Conservation (phyloP, 2,329 filamentous ascomycete species). For the Emydomyces testavorans region DNA sequence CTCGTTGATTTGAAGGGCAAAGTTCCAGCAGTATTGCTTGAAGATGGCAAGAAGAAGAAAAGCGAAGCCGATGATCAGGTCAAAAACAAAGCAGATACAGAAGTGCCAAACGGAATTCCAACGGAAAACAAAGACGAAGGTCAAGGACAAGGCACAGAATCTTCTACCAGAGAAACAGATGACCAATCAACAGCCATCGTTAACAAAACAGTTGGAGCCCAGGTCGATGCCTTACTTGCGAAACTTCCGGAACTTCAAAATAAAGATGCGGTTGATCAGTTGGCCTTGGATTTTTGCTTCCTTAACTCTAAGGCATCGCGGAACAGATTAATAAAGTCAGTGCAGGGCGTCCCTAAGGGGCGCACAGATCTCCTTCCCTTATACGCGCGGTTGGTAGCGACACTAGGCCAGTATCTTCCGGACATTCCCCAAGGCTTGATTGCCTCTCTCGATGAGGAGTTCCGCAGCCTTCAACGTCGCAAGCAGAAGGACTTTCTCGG, state of each 20-base stretch:
- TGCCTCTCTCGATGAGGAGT: slow-evolving; percentile 88
- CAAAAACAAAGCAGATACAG: slow-evolving; percentile 59
- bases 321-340: slow-evolving; percentile 80
- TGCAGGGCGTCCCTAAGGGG: slow-evolving; percentile 91
- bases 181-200: slow-evolving; percentile 89
- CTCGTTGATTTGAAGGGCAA: slow-evolving; percentile 90
- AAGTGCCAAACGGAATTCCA: slow-evolving; percentile 35
- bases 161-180: slow-evolving; percentile 49
- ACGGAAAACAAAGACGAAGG: slow-evolving; percentile 26
- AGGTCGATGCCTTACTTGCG: slow-evolving; percentile 81
- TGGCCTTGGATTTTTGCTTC: slow-evolving; percentile 94
- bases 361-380: slow-evolving; percentile 80
- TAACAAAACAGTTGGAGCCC: slow-evolving; percentile 94
- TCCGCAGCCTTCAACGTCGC: slow-evolving; percentile 86
- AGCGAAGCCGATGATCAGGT: slow-evolving; percentile 65
- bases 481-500: slow-evolving; percentile 97
- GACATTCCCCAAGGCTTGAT: slow-evolving; percentile 90
- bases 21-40: slow-evolving; percentile 82
- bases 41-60: slow-evolving; percentile 93
- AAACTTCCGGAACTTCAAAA: slow-evolving; percentile 82
- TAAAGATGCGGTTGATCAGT: slow-evolving; percentile 84
- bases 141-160: slow-evolving; percentile 30
- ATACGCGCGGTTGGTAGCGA: slow-evolving; percentile 87
- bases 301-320: slow-evolving; percentile 96
- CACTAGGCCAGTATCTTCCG: slow-evolving; percentile 82